phyloP scores from a whole-genome alignment of 2,329 filamentous ascomycete species.

The Penicillium concentricum region DNA sequence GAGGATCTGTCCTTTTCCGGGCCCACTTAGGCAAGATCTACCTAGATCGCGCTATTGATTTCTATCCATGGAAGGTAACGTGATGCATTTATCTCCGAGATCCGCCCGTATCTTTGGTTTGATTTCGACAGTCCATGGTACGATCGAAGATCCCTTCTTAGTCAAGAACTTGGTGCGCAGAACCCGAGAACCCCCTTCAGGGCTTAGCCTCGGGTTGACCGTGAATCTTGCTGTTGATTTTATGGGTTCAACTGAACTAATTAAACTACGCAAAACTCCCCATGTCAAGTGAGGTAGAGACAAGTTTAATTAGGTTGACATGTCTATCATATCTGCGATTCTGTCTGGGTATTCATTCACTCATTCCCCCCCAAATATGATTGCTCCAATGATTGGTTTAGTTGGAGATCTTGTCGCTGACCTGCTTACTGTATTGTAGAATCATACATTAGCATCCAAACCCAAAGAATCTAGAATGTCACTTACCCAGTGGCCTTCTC shows the following conservation, averaged over 20 bases:
- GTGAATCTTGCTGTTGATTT: background rate
- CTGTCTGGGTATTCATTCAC: conserved; percentile 2
- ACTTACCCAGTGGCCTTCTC: conserved; percentile 7
- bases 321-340: background rate
- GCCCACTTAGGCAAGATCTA: conserved; percentile 1
- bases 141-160: background rate
- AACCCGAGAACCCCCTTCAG: too few relatives aligned
- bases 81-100: background rate
- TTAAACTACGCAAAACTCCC: too few relatives aligned
- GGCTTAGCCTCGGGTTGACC: background rate
- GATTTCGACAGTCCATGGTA: background rate
- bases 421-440: background rate
- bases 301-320: background rate
- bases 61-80: background rate
- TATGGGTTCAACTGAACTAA: too few relatives aligned
- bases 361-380: background rate
- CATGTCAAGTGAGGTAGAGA: background rate
- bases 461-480: too few relatives aligned
- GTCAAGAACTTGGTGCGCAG: background rate
- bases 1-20: background rate
- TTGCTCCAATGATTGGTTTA: background rate
- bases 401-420: conserved; percentile 4
- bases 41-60: background rate
- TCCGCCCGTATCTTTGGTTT: background rate
- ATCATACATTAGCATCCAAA: background rate